Evolutionary conservation across 2,329 filamentous ascomycete genomes (phyloP).

Genomic region (Aspergillus caelatus): DNA sequence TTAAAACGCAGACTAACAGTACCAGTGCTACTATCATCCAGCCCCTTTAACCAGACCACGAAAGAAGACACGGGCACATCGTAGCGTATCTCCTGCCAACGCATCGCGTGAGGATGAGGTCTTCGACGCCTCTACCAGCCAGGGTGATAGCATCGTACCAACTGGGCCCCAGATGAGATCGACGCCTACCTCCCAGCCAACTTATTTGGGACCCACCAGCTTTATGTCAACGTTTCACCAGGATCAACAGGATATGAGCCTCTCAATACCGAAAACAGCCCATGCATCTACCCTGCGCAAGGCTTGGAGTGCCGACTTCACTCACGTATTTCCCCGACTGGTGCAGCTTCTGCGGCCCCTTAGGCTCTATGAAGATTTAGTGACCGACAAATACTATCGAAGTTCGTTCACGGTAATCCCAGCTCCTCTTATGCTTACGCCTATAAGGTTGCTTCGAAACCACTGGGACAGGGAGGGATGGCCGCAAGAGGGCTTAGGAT

Average conservation of each 20-base stretch:
- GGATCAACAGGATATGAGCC: not conserved
- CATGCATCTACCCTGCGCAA: not conserved
- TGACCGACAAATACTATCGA: not conserved
- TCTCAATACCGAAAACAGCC: not conserved
- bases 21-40: constrained; percentile 11
- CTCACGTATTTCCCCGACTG: not conserved
- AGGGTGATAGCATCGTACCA: not conserved
- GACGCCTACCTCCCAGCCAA: not conserved
- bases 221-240: constrained; percentile 7
- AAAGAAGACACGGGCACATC: not conserved
- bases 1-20: not conserved
- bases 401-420: constrained; percentile 6
- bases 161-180: not conserved
- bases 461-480: not conserved
- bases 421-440: constrained; percentile 2
- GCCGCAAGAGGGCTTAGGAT: not conserved
- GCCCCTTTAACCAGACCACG: constrained; percentile 10
- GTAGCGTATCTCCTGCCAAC: not conserved
- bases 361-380: constrained; percentile 2
- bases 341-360: constrained; percentile 5
- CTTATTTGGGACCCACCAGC: constrained; percentile 6
- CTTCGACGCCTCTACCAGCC: not conserved
- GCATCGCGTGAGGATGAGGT: not conserved
- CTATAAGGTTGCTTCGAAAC: not conserved
- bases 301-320: constrained; percentile 3